These are phyloP conservation scores for Chlorella variabilis DNA, from an alignment of 163 green algal genomes.

Conservation along the genomic window DNA sequence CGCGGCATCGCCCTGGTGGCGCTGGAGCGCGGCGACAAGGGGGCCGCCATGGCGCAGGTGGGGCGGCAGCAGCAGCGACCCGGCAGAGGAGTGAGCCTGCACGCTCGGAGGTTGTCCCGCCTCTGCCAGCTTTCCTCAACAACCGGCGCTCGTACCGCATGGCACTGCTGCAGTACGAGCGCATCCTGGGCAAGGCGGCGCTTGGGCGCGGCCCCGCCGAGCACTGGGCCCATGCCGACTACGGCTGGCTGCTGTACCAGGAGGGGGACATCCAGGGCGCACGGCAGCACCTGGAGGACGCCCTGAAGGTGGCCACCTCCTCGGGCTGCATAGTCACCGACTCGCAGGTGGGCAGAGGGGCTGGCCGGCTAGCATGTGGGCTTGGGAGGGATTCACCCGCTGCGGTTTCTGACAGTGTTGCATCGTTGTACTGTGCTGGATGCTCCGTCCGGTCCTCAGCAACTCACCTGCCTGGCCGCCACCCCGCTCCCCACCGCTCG, in stretches of 20 bases:
- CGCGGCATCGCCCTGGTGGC: constrained; percentile 65
- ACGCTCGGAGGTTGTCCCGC: too few species aligned
- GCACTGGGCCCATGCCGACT: constrained; percentile 78
- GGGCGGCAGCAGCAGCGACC: background rate
- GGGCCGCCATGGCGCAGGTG: constrained; percentile 51
- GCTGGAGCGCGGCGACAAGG: constrained; percentile 52
- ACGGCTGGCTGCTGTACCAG: constrained; percentile 73
- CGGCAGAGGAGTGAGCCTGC: background rate
- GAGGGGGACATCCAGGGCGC: constrained; percentile 59
- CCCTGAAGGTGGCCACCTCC: constrained; percentile 39
- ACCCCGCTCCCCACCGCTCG: background rate
- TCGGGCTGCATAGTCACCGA: constrained; percentile 50
- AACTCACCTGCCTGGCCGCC: too few species aligned
- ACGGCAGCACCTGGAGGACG: constrained; percentile 49
- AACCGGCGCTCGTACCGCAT: too few species aligned
- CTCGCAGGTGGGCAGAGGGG: constrained; percentile 58
- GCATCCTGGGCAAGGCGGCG: constrained; percentile 73
- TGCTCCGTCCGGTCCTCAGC: too few species aligned
- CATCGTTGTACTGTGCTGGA: too few species aligned
- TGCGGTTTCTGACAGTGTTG: too few species aligned
- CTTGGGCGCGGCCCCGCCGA: constrained; percentile 67
- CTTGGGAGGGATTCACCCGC: too few species aligned
- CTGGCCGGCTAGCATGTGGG: too few species aligned
- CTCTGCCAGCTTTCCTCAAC: too few species aligned
- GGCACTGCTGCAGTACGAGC: constrained; percentile 76